A percentile compares a stretch with the other conserved stretches of the same genome.
These are phyloP conservation scores for Tricholoma bakamatsutake DNA, from an alignment of 768 basidiomycete species.

Conservation along the genomic window DNA sequence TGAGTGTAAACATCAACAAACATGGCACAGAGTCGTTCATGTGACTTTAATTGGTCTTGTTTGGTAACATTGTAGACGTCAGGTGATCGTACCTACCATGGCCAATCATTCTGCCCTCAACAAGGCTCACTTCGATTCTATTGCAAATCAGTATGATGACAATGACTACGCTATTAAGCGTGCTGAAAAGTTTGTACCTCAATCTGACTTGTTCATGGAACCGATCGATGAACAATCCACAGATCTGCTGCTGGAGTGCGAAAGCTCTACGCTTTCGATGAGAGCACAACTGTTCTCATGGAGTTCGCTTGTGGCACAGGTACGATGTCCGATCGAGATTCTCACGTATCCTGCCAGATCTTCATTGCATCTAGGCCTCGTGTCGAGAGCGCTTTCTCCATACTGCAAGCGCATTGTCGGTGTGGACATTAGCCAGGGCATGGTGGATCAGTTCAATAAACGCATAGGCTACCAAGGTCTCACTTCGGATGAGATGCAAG, in stretches of 20 bases:
- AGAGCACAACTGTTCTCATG: slow-evolving; percentile 51
- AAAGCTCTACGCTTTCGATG: slow-evolving; percentile 43
- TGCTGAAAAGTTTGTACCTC: slow-evolving; percentile 9
- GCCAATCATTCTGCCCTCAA: slow-evolving; percentile 10
- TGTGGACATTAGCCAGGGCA: slow-evolving; percentile 67
- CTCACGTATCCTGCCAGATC: background rate
- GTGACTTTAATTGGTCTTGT: too few relatives aligned
- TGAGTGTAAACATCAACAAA: too few relatives aligned
- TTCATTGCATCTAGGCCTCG: slow-evolving; percentile 38
- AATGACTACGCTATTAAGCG: slow-evolving; percentile 5
- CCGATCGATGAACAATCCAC: background rate
- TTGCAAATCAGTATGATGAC: slow-evolving; percentile 13
- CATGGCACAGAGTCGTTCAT: too few relatives aligned
- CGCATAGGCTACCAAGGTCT: slow-evolving; percentile 57
- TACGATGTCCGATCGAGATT: slow-evolving; percentile 15
- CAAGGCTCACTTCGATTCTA: slow-evolving; percentile 12
- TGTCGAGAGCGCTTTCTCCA: slow-evolving; percentile 56
- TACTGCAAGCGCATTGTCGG: slow-evolving; percentile 61
- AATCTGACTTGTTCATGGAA: background rate
- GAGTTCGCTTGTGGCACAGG: slow-evolving; percentile 77
- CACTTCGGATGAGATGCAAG: slow-evolving; percentile 58
- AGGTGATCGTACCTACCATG: too few relatives aligned
- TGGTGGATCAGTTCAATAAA: slow-evolving; percentile 63
- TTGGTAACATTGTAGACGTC: too few relatives aligned
- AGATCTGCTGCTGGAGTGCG: slow-evolving; percentile 34